A percentile compares a stretch with the other conserved stretches of the same genome.
These are phyloP conservation scores for Coemansia sp. DNA, from an alignment of 192 early-diverging fungal genomes.

Conservation along the genomic window DNA sequence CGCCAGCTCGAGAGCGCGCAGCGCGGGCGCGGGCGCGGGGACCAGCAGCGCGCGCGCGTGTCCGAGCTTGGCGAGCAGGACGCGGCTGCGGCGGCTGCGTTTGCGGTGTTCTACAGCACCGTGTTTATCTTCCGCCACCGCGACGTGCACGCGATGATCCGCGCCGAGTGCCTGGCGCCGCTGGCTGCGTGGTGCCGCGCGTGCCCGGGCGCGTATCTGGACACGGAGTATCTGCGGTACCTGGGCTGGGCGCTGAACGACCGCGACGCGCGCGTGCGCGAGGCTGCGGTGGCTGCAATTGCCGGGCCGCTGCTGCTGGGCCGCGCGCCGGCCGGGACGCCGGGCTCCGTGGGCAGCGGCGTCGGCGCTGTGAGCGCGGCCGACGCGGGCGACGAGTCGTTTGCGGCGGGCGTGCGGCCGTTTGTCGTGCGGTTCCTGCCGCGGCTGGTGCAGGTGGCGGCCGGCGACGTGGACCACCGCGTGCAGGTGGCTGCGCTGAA, in stretches of 20 bases:
- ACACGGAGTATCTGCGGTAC: slow-evolving; percentile 74
- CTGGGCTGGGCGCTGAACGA: slow-evolving; percentile 88
- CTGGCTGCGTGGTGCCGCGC: slow-evolving; percentile 76
- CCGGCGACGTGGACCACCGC: slow-evolving; percentile 36
- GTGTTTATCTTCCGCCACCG: slow-evolving; percentile 90
- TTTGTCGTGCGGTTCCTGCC: slow-evolving; percentile 38
- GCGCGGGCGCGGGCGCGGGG: slow-evolving; percentile 2
- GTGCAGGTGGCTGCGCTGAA: slow-evolving; percentile 48
- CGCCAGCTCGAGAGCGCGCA: slow-evolving; percentile 65
- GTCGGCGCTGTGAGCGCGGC: slow-evolving; percentile 77
- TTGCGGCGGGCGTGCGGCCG: slow-evolving; percentile 47
- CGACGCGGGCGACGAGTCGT: slow-evolving; percentile 49
- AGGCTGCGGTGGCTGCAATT: slow-evolving; percentile 68
- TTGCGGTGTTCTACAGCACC: slow-evolving; percentile 75
- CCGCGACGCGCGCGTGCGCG: slow-evolving; percentile 66
- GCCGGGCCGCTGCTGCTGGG: slow-evolving; percentile 54
- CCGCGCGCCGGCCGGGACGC: slow-evolving; percentile 59
- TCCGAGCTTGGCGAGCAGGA: slow-evolving; percentile 57
- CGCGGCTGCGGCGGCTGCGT: slow-evolving; percentile 56
- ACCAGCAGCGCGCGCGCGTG: slow-evolving; percentile 26
- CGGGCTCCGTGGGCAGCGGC: slow-evolving; percentile 67
- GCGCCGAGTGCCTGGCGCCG: slow-evolving; percentile 78
- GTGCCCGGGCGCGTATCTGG: slow-evolving; percentile 71
- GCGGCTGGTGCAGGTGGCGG: slow-evolving; percentile 47
- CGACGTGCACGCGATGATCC: slow-evolving; percentile 82